These are phyloP conservation scores for Cryptosporidium ryanae DNA, from an alignment of 169 alveolate genomes.

Conservation along the genomic window DNA sequence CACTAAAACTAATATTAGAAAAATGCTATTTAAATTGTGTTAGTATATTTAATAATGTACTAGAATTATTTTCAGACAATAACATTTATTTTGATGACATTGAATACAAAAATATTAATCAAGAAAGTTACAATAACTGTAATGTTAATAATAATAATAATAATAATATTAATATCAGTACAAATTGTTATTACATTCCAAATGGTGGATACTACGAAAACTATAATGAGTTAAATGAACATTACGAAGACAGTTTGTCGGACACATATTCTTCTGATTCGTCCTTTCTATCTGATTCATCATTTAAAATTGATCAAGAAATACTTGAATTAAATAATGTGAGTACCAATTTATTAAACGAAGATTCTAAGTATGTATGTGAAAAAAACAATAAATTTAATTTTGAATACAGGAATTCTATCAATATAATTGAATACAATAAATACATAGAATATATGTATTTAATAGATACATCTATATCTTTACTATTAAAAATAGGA, in stretches of 20 bases:
- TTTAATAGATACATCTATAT: slow-evolving; percentile 7
- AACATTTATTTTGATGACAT: neutral
- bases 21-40: neutral
- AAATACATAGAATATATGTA: slow-evolving; percentile 31
- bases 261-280: slow-evolving; percentile 32
- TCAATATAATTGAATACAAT: neutral
- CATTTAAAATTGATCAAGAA: slow-evolving; percentile 19
- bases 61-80: no score
- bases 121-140: neutral
- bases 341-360: neutral
- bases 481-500: slow-evolving; percentile 43
- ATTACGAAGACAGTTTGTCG: neutral
- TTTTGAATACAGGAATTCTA: neutral
- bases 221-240: neutral
- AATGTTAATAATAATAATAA: neutral
- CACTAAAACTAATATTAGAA: neutral
- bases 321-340: neutral
- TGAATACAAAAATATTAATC: neutral
- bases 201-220: neutral
- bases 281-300: slow-evolving; percentile 18
- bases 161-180: neutral
- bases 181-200: neutral
- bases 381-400: neutral
- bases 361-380: neutral
- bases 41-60: neutral